A percentile compares a stretch with the other conserved stretches of the same genome.
These are phyloP conservation scores for Hanseniaspora occidentalis DNA, from an alignment of 805 yeast genomes.

Conservation along the genomic window DNA sequence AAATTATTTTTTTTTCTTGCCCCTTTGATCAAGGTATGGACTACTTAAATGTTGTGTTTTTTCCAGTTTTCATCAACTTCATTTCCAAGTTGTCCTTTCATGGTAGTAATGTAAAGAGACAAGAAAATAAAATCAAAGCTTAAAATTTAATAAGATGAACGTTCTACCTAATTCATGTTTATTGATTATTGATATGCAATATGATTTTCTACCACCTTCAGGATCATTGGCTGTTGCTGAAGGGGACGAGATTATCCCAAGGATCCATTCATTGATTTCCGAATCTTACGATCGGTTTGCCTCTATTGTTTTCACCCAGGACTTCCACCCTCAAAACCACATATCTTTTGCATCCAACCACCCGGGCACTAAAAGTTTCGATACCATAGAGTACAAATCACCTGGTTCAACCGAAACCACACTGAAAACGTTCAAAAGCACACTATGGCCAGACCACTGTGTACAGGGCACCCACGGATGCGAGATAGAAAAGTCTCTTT, in stretches of 20 bases:
- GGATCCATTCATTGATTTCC: conserved; percentile 36
- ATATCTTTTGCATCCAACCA: conserved; percentile 73
- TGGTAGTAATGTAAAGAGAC: no score
- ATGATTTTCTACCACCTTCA: conserved; percentile 69
- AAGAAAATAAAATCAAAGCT: neutral
- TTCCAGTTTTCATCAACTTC: neutral
- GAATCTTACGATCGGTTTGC: conserved; percentile 39
- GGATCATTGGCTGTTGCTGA: conserved; percentile 65
- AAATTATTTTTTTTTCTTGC: neutral
- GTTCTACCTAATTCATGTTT: conserved; percentile 35
- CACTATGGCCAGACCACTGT: conserved; percentile 89
- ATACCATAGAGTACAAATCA: conserved; percentile 33
- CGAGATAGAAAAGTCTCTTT: conserved; percentile 41
- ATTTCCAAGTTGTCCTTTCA: no score
- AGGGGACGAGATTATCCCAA: conserved; percentile 47
- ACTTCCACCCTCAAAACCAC: conserved; percentile 80
- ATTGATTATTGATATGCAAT: conserved; percentile 69
- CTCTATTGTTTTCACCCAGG: conserved; percentile 60
- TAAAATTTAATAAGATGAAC: neutral
- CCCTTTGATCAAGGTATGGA: neutral
- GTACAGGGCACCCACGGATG: conserved; percentile 62
- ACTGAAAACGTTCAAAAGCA: conserved; percentile 12
- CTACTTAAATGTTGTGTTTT: neutral
- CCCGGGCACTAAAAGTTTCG: conserved; percentile 34
- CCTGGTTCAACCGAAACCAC: conserved; percentile 30